Conservation (phyloP, 148 eudicot genomes). For the Chenopodium berlandieri region DNA sequence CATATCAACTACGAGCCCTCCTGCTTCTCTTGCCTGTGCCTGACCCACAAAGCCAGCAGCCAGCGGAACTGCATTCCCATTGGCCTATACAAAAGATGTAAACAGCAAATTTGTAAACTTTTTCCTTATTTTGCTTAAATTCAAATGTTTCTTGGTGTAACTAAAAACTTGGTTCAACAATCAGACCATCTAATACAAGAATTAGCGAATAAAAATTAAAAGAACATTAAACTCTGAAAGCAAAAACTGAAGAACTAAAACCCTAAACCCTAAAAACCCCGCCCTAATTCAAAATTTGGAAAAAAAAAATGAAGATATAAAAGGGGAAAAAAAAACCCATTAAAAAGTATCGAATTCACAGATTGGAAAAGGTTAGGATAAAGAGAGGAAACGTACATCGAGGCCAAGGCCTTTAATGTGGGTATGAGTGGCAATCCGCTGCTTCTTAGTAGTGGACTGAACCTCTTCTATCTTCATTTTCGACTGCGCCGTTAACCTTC, state of each 20-base stretch:
- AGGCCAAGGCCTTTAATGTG: slow-evolving; percentile 99
- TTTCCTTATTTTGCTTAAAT: background rate
- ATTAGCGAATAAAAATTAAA: too few species aligned
- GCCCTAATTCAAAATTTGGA: background rate
- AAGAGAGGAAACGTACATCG: slow-evolving; percentile 41
- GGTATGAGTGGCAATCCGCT: slow-evolving; percentile 90
- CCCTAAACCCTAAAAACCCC: slow-evolving; percentile 44
- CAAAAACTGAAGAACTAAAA: background rate
- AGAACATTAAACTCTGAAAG: background rate
- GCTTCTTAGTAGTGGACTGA: slow-evolving; percentile 90
- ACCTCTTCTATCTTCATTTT: slow-evolving; percentile 94
- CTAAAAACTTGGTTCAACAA: too few species aligned
- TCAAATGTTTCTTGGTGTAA: too few species aligned
- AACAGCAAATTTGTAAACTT: too few species aligned
- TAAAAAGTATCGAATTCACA: too few species aligned
- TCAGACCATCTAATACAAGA: too few species aligned
- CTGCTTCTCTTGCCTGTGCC: slow-evolving; percentile 80
- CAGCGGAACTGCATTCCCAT: slow-evolving; percentile 69
- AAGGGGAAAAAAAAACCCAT: background rate
- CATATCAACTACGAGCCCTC: slow-evolving; percentile 97
- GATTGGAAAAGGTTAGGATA: background rate
- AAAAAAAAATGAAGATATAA: background rate
- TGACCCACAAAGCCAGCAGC: slow-evolving; percentile 97
- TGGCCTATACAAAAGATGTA: slow-evolving; percentile 34
- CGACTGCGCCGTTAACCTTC: too few species aligned